Evolutionary conservation across 352 stramenopile species (phyloP).

Genomic region (Phytophthora foliorum): DNA sequence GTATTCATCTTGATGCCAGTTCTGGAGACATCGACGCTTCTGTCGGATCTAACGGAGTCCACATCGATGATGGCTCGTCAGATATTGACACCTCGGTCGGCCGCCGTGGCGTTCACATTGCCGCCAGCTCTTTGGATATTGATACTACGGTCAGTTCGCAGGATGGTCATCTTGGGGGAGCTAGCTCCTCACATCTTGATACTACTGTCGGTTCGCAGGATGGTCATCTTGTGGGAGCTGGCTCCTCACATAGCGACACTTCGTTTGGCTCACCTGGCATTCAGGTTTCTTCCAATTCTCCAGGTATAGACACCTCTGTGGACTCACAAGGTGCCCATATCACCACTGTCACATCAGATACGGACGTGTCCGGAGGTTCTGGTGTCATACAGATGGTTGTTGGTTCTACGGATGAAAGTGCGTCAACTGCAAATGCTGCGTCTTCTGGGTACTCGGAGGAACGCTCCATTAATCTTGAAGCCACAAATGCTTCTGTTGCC

Average conservation of each 20-base stretch:
- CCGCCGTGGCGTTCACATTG: slow-evolving; percentile 9
- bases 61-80: slow-evolving; percentile 16
- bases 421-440: slow-evolving; percentile 1
- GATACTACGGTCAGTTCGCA: slow-evolving; percentile 22
- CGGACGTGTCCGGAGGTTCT: slow-evolving; percentile 8
- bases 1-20: slow-evolving; percentile 8
- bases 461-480: slow-evolving; percentile 9
- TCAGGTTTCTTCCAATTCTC: slow-evolving; percentile 7
- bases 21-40: slow-evolving; percentile 20
- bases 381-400: slow-evolving; percentile 3
- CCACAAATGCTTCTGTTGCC: background rate
- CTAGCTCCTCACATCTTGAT: slow-evolving; percentile 20
- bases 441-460: slow-evolving; percentile 22
- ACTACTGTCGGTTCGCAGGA: slow-evolving; percentile 16
- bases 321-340: slow-evolving; percentile 2
- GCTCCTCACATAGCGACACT: slow-evolving; percentile 11
- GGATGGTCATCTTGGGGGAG: background rate
- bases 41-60: slow-evolving; percentile 14
- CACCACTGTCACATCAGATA: slow-evolving; percentile 3
- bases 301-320: background rate
- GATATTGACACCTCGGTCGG: slow-evolving; percentile 18
- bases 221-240: slow-evolving; percentile 1
- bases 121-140: slow-evolving; percentile 21
- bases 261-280: background rate
- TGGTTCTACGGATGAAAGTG: slow-evolving; percentile 16